Conservation (phyloP, 108 stramenopile species). For the Epipyxis sp. region DNA sequence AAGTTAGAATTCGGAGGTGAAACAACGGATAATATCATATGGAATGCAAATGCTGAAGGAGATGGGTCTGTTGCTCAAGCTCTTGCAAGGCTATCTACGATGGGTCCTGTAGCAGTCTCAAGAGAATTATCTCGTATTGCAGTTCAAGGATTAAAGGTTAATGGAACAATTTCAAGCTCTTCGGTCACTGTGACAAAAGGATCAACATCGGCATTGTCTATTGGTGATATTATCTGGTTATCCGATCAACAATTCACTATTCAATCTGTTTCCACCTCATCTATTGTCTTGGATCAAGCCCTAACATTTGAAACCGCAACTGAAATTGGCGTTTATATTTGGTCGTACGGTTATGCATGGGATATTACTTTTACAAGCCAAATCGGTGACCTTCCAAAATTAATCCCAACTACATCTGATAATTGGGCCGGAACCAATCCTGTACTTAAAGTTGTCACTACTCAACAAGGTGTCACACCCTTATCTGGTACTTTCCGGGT, state of each 20-base stretch:
- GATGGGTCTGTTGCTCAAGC: slow-evolving; percentile 59
- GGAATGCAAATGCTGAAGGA: slow-evolving; percentile 69
- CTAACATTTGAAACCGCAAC: slow-evolving; percentile 47
- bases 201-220: neutral
- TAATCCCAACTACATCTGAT: slow-evolving; percentile 61
- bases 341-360: slow-evolving; percentile 77
- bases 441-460: slow-evolving; percentile 49
- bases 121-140: slow-evolving; percentile 61
- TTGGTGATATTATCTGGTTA: slow-evolving; percentile 21
- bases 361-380: slow-evolving; percentile 64
- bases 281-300: neutral
- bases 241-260: slow-evolving; percentile 1
- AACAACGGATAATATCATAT: slow-evolving; percentile 66
- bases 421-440: slow-evolving; percentile 75
- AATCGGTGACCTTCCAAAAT: slow-evolving; percentile 64
- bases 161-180: slow-evolving; percentile 3
- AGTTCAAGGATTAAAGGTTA: slow-evolving; percentile 44
- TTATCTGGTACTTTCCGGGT: slow-evolving; percentile 68
- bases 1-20: slow-evolving; percentile 63
- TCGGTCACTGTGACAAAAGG: neutral
- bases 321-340: slow-evolving; percentile 58
- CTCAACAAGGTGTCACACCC: slow-evolving; percentile 63
- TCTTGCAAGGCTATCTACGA: slow-evolving; percentile 60
- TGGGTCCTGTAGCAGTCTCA: slow-evolving; percentile 68
- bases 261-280: neutral